A percentile compares a stretch with the other conserved stretches of the same genome.
These are phyloP conservation scores for Euphorbia lathyris DNA, from an alignment of 345 rosid genomes.

Conservation along the genomic window DNA sequence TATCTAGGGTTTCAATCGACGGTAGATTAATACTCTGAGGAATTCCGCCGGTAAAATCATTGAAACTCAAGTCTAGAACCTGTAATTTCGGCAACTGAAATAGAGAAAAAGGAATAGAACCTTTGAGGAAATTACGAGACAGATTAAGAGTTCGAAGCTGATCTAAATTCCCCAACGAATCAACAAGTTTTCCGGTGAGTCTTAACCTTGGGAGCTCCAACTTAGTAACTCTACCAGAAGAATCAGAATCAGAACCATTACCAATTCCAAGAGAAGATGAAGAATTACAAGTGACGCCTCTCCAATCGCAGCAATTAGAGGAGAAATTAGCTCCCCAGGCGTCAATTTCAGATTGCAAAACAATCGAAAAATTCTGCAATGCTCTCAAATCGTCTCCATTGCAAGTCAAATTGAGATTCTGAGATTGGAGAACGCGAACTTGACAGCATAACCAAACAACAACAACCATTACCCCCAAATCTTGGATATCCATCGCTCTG, in stretches of 20 bases:
- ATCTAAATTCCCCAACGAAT: slow-evolving; percentile 44
- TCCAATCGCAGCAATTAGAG: slow-evolving; percentile 58
- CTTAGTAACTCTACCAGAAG: slow-evolving; percentile 40
- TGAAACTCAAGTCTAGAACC: slow-evolving; percentile 55
- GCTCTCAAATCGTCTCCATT: slow-evolving; percentile 47
- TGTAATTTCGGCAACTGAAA: slow-evolving; percentile 41
- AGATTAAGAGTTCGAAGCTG: slow-evolving; percentile 54
- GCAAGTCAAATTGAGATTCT: slow-evolving; percentile 50
- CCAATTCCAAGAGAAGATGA: slow-evolving; percentile 38
- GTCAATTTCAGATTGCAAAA: slow-evolving; percentile 35
- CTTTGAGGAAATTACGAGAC: slow-evolving; percentile 48
- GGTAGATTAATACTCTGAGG: slow-evolving; percentile 44
- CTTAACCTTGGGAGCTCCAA: slow-evolving; percentile 39
- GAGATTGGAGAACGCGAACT: slow-evolving; percentile 31
- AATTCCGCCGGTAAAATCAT: slow-evolving; percentile 46
- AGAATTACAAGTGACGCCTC: slow-evolving; percentile 52
- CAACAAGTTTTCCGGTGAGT: slow-evolving; percentile 46
- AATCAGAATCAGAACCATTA: slow-evolving; percentile 6
- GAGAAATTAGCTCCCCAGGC: slow-evolving; percentile 41
- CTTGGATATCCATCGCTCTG: slow-evolving; percentile 44
- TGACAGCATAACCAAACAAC: slow-evolving; percentile 33
- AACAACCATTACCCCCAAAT: slow-evolving; percentile 34
- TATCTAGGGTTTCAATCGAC: slow-evolving; percentile 35
- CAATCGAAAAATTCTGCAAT: slow-evolving; percentile 38
- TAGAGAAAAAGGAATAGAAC: slow-evolving; percentile 48